These are phyloP conservation scores for Aspergillus sp. DNA, from an alignment of 2,329 filamentous ascomycete genomes.

Conservation along the genomic window DNA sequence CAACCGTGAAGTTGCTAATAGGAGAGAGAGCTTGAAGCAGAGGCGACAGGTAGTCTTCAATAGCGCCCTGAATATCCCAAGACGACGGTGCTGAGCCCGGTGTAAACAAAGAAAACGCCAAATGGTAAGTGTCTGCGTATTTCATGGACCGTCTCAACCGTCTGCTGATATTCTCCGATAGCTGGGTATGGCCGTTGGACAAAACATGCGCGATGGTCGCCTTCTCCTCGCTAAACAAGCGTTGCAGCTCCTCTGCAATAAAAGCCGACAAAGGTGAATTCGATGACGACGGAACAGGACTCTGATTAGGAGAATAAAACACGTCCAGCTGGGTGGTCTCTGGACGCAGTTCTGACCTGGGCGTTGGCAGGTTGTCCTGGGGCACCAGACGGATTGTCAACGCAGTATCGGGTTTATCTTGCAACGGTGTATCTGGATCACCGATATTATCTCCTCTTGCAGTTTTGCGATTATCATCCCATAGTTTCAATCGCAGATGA, in stretches of 20 bases:
- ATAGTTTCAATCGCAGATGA: slow-evolving; percentile 64
- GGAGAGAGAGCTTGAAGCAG: slow-evolving; percentile 68
- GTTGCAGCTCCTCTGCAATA: slow-evolving; percentile 68
- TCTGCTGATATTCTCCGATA: slow-evolving; percentile 51
- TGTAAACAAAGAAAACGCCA: slow-evolving; percentile 93
- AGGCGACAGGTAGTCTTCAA: slow-evolving; percentile 72
- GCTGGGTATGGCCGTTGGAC: slow-evolving; percentile 44
- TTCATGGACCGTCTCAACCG: slow-evolving; percentile 79
- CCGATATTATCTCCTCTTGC: slow-evolving; percentile 6
- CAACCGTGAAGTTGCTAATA: slow-evolving; percentile 92
- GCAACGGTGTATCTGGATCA: not conserved
- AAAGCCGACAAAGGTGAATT: slow-evolving; percentile 68
- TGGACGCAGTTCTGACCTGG: slow-evolving; percentile 57
- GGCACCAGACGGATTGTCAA: slow-evolving; percentile 64
- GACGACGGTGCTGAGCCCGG: slow-evolving; percentile 67
- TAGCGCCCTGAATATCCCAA: slow-evolving; percentile 81
- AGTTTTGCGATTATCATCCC: slow-evolving; percentile 25
- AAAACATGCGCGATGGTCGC: slow-evolving; percentile 71
- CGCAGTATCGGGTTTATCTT: slow-evolving; percentile 43
- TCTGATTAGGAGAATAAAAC: slow-evolving; percentile 62
- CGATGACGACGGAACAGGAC: slow-evolving; percentile 58
- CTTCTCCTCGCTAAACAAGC: slow-evolving; percentile 79
- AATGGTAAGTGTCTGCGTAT: slow-evolving; percentile 86
- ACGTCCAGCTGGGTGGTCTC: slow-evolving; percentile 67
- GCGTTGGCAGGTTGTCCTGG: slow-evolving; percentile 36